Conservation (phyloP, 305 asterid genomes). For the Fraxinus sp. region DNA sequence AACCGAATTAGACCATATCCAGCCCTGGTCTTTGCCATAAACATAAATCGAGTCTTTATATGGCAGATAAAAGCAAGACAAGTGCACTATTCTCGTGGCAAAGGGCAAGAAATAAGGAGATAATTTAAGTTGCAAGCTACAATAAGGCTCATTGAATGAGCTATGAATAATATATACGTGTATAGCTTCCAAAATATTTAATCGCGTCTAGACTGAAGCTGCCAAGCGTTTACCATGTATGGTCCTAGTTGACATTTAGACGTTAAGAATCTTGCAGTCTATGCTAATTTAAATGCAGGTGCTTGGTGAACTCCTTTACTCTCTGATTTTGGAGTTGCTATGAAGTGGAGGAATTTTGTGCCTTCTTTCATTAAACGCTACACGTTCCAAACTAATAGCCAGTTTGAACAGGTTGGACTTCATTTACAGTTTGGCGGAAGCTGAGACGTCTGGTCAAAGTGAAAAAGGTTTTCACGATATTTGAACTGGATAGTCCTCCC, state of each 20-base stretch:
- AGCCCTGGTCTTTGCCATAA: background rate
- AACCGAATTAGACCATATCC: no score
- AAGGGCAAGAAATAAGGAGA: background rate
- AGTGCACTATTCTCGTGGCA: background rate
- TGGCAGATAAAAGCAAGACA: background rate
- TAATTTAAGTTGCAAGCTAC: background rate
- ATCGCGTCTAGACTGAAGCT: background rate
- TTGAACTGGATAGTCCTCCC: background rate
- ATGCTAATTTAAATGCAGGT: constrained; percentile 1
- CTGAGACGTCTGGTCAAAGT: constrained; percentile 80
- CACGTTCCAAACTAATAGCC: constrained; percentile 23
- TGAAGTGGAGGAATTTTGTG: background rate
- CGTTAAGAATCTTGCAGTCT: constrained; percentile 2
- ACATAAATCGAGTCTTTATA: background rate
- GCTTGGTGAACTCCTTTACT: background rate
- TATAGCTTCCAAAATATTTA: background rate
- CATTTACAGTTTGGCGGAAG: constrained; percentile 93
- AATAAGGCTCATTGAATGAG: no score
- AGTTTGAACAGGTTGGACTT: constrained; percentile 85
- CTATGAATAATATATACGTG: no score
- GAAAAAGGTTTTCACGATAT: constrained; percentile 51
- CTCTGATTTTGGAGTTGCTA: background rate
- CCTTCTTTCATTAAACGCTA: background rate
- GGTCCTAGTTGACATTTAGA: background rate
- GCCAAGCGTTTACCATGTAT: background rate